Percentiles rank a stretch among this genome's conserved stretches.
These are phyloP conservation scores for Prunus davidiana DNA, from an alignment of 306 rosid genomes.

Conservation along the genomic window DNA sequence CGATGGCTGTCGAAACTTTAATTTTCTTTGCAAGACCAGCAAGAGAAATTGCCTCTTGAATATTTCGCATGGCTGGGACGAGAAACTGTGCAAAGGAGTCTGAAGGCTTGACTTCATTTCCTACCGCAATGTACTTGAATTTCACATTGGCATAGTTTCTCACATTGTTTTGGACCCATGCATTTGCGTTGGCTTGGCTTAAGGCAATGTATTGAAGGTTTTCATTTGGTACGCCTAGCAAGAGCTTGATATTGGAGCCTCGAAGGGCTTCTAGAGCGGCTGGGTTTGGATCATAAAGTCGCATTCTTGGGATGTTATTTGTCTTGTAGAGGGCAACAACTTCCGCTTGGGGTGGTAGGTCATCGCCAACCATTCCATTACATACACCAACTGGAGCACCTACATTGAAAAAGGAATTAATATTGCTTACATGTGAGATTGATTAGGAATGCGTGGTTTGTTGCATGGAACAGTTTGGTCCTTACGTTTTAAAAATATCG, in stretches of 20 bases:
- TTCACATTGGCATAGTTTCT: conserved; percentile 7
- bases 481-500: background rate
- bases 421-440: too few relatives aligned
- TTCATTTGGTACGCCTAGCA: conserved; percentile 7
- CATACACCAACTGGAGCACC: conserved; percentile 47
- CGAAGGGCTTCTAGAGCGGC: conserved; percentile 31
- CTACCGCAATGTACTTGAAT: conserved; percentile 28
- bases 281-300: conserved; percentile 28
- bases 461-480: background rate
- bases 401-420: background rate
- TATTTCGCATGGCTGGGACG: conserved; percentile 24
- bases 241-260: conserved; percentile 36
- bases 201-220: conserved; percentile 17
- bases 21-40: conserved; percentile 8
- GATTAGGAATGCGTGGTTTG: background rate
- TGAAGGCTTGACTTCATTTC: conserved; percentile 24
- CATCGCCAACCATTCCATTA: conserved; percentile 30
- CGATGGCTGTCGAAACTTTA: conserved; percentile 31
- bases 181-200: background rate
- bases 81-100: conserved; percentile 6
- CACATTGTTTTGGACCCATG: conserved; percentile 26
- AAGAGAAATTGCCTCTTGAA: conserved; percentile 5
- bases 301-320: conserved; percentile 28
- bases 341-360: conserved; percentile 31
- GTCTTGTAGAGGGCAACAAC: conserved; percentile 22